phyloP scores from a whole-genome alignment of 2,329 filamentous ascomycete genomes.

The Penicillium sp. region DNA sequence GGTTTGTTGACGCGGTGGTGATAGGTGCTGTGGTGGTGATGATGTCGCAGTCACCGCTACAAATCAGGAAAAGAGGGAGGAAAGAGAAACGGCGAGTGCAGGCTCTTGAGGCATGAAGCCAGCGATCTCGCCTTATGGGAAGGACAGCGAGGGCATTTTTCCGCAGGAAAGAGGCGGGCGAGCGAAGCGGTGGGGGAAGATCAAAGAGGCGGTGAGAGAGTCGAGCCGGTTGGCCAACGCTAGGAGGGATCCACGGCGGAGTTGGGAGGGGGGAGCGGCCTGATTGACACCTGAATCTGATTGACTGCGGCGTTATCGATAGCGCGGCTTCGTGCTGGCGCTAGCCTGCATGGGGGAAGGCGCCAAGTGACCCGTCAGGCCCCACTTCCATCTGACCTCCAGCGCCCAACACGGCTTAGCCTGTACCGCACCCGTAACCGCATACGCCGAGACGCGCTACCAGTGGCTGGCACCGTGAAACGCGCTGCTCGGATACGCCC shows the following conservation, averaged over 20 bases:
- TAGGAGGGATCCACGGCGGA: conserved; percentile 22
- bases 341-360: neutral
- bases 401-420: neutral
- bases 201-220: conserved; percentile 41
- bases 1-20: neutral
- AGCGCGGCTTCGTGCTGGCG: conserved; percentile 4
- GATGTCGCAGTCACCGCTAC: neutral
- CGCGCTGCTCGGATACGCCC: neutral
- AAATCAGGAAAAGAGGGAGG: conserved; percentile 16
- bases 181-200: conserved; percentile 37
- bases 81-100: conserved; percentile 14
- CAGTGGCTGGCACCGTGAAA: neutral
- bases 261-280: neutral
- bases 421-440: no score
- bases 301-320: conserved; percentile 20
- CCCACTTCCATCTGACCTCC: neutral
- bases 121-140: conserved; percentile 14
- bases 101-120: conserved; percentile 8
- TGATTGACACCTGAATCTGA: conserved; percentile 10
- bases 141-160: conserved; percentile 23
- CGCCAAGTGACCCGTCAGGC: conserved; percentile 8
- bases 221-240: conserved; percentile 28
- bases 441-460: no score
- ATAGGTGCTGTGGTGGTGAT: neutral
- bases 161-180: conserved; percentile 22